A percentile compares a stretch with the other conserved stretches of the same genome.
Evolutionary conservation across 352 stramenopile genomes (phyloP).

Genomic region (Pythium chondricola): DNA sequence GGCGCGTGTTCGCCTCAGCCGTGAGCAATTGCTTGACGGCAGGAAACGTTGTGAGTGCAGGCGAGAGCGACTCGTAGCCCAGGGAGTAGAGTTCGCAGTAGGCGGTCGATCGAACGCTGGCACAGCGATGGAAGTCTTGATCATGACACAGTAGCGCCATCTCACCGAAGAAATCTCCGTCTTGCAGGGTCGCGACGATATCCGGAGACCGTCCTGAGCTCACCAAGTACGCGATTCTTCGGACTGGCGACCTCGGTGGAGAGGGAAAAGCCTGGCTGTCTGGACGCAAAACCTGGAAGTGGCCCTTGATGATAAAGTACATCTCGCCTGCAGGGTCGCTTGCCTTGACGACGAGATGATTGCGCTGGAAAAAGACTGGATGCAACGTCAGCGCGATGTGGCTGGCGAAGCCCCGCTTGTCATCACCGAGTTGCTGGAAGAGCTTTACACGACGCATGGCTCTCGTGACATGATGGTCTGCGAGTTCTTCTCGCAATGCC

Average conservation of each 20-base stretch:
- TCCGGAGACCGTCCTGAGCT: not conserved
- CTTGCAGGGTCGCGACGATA: not conserved
- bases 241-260: not conserved
- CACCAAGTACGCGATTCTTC: not conserved
- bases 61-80: constrained; percentile 4
- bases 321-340: constrained; percentile 11
- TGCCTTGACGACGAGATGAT: constrained; percentile 5
- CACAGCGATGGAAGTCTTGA: constrained; percentile 1
- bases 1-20: no score
- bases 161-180: constrained; percentile 65
- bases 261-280: not conserved
- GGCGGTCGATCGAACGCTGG: constrained; percentile 1
- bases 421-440: constrained; percentile 13
- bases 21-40: no score
- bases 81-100: constrained; percentile 17
- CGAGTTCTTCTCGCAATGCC: constrained; percentile 12
- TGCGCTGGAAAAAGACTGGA: constrained; percentile 13
- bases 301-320: constrained; percentile 16
- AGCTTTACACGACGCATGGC: constrained; percentile 11
- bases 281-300: constrained; percentile 4
- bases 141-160: constrained; percentile 41
- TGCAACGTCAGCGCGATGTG: constrained; percentile 12
- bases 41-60: no score
- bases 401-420: constrained; percentile 10
- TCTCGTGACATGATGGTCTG: constrained; percentile 16